Evolutionary conservation across 1,284 basidiomycete species (phyloP).

Genomic region (Tilletia horrida): DNA sequence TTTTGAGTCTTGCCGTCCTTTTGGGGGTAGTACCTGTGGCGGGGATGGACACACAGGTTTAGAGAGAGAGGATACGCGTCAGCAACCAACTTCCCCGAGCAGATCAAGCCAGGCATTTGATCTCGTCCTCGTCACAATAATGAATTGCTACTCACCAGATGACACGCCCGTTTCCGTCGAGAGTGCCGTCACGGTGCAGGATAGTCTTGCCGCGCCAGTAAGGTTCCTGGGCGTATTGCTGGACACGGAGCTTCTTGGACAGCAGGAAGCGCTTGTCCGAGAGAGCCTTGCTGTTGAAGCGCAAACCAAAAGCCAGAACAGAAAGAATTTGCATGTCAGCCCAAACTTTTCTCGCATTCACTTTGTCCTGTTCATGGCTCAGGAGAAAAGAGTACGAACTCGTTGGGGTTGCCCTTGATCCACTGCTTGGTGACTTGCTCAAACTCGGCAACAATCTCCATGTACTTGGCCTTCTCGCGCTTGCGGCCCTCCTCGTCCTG

Average conservation of each 20-base stretch:
- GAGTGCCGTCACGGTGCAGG: conserved; percentile 53
- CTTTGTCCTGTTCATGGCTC: too few relatives aligned
- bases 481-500: conserved; percentile 47
- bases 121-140: too few relatives aligned
- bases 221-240: conserved; percentile 54
- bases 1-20: conserved; percentile 37
- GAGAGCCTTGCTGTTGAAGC: conserved; percentile 22
- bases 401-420: conserved; percentile 38
- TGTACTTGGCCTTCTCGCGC: conserved; percentile 42
- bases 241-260: conserved; percentile 52
- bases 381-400: conserved; percentile 18
- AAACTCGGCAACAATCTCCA: conserved; percentile 47
- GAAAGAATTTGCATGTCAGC: too few relatives aligned
- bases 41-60: too few relatives aligned
- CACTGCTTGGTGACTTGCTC: conserved; percentile 51
- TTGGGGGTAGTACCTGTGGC: conserved; percentile 41
- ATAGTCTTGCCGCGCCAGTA: conserved; percentile 49
- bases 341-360: too few relatives aligned
- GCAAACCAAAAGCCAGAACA: too few relatives aligned
- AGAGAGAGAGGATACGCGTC: too few relatives aligned
- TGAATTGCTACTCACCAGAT: conserved; percentile 30
- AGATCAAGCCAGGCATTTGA: too few relatives aligned
- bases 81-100: too few relatives aligned
- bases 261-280: conserved; percentile 43
- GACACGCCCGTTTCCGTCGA: conserved; percentile 50